Percentiles rank a stretch among this genome's conserved stretches.
Conservation (phyloP, 768 basidiomycete genomes). For the Rhodotorula kratochvilovae region DNA sequence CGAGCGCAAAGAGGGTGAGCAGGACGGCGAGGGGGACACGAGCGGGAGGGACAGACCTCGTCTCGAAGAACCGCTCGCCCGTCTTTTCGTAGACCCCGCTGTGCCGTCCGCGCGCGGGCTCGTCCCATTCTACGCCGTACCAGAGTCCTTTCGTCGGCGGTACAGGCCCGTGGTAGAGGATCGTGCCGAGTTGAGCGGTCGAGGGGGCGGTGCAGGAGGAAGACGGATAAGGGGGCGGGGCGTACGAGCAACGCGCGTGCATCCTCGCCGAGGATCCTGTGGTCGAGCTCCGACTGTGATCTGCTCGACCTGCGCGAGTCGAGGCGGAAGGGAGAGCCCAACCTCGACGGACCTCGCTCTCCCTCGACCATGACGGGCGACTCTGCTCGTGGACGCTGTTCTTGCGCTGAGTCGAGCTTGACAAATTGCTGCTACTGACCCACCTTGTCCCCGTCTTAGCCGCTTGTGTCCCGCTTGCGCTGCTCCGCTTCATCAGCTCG, state of each 20-base stretch:
- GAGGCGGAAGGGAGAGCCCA: no score
- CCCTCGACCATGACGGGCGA: no score
- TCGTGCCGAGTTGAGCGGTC: conserved; percentile 56
- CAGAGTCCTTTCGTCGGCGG: conserved; percentile 64
- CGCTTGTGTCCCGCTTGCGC: no score
- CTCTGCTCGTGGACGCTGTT: no score
- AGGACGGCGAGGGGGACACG: conserved; percentile 39
- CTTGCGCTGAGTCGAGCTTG: no score
- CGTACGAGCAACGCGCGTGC: neutral
- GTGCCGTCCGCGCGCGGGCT: conserved; percentile 76
- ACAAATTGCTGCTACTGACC: no score
- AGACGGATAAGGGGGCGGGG: neutral
- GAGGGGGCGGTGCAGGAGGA: neutral
- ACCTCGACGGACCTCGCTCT: no score
- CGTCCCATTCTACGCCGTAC: conserved; percentile 99
- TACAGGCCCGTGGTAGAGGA: conserved; percentile 66
- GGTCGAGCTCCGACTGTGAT: no score
- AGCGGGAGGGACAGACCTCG: conserved; percentile 53
- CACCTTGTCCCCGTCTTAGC: no score
- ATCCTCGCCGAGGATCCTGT: neutral
- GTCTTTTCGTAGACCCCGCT: conserved; percentile 65
- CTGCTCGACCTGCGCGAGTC: no score
- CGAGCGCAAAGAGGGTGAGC: neutral
- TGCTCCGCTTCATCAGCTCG: no score
- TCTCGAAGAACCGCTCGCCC: conserved; percentile 69